A percentile compares a stretch with the other conserved stretches of the same genome.
Conservation (phyloP, 352 stramenopile genomes). For the Pythium periplocum region DNA sequence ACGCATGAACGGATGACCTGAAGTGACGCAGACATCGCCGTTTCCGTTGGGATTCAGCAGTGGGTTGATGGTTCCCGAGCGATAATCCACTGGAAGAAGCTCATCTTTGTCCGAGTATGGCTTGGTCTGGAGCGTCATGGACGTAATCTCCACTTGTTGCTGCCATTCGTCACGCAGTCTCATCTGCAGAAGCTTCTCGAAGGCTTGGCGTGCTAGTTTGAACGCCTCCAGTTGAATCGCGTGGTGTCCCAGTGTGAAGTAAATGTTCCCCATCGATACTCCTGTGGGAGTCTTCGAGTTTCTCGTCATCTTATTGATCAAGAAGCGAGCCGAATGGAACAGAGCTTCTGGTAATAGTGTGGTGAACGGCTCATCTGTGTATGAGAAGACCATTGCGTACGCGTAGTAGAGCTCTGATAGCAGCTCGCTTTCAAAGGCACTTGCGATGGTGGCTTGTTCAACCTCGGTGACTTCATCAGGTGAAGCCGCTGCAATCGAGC, state of each 20-base stretch:
- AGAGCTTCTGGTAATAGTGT: constrained; percentile 88
- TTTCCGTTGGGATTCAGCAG: constrained; percentile 87
- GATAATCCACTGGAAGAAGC: constrained; percentile 92
- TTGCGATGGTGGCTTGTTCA: constrained; percentile 21
- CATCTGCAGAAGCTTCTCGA: constrained; percentile 91
- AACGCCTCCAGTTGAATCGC: constrained; percentile 87
- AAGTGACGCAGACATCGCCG: constrained; percentile 91
- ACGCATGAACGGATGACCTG: constrained; percentile 92
- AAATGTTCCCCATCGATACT: constrained; percentile 88
- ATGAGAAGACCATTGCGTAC: constrained; percentile 90
- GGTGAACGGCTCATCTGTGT: constrained; percentile 94
- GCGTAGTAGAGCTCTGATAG: constrained; percentile 91
- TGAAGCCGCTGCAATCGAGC: constrained; percentile 20
- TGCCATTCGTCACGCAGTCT: constrained; percentile 84
- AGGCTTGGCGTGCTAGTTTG: constrained; percentile 90
- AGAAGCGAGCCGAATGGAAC: constrained; percentile 89
- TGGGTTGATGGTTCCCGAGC: constrained; percentile 90
- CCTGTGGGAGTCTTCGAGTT: constrained; percentile 53
- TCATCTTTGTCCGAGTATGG: constrained; percentile 92
- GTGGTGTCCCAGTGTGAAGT: constrained; percentile 94
- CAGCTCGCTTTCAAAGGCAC: constrained; percentile 59
- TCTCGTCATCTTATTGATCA: constrained; percentile 87
- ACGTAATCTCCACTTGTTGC: constrained; percentile 86
- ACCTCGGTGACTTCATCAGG: constrained; percentile 22
- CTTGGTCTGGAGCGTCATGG: constrained; percentile 91